Conservation (phyloP, 257 asterid genomes). For the Mitragyna speciosa region DNA sequence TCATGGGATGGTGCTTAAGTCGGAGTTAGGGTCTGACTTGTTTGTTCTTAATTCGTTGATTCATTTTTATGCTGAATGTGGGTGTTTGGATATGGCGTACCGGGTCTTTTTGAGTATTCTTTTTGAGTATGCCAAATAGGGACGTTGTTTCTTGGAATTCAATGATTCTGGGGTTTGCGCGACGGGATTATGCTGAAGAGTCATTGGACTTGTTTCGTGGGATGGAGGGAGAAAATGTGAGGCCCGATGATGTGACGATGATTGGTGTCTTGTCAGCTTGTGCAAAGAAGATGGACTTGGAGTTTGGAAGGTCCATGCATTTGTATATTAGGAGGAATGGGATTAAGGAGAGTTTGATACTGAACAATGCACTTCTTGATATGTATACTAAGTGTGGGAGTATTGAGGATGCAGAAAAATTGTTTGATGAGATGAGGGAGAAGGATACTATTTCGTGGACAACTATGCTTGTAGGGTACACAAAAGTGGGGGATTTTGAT, state of each 20-base stretch:
- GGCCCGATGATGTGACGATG: slow-evolving; percentile 67
- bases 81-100: slow-evolving; percentile 52
- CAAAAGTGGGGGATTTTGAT: slow-evolving; percentile 53
- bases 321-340: slow-evolving; percentile 49
- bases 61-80: slow-evolving; percentile 64
- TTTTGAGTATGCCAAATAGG: slow-evolving; percentile 48
- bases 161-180: slow-evolving; percentile 63
- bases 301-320: slow-evolving; percentile 60
- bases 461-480: slow-evolving; percentile 70
- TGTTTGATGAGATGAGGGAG: slow-evolving; percentile 55
- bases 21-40: slow-evolving; percentile 49
- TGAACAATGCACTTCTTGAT: slow-evolving; percentile 67
- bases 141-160: slow-evolving; percentile 90
- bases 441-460: slow-evolving; percentile 71
- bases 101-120: slow-evolving; percentile 52
- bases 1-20: slow-evolving; percentile 73
- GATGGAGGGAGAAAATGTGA: slow-evolving; percentile 57
- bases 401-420: slow-evolving; percentile 46
- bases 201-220: slow-evolving; percentile 48
- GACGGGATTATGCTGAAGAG: slow-evolving; percentile 43
- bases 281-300: slow-evolving; percentile 55
- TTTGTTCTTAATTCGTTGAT: slow-evolving; percentile 62
- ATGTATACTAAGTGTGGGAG: slow-evolving; percentile 79
- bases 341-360: slow-evolving; percentile 40
- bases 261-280: slow-evolving; percentile 65